Percentiles rank a stretch among this genome's conserved stretches.
Conservation (phyloP, 2,329 filamentous ascomycete species). For the Didymella pinodella region DNA sequence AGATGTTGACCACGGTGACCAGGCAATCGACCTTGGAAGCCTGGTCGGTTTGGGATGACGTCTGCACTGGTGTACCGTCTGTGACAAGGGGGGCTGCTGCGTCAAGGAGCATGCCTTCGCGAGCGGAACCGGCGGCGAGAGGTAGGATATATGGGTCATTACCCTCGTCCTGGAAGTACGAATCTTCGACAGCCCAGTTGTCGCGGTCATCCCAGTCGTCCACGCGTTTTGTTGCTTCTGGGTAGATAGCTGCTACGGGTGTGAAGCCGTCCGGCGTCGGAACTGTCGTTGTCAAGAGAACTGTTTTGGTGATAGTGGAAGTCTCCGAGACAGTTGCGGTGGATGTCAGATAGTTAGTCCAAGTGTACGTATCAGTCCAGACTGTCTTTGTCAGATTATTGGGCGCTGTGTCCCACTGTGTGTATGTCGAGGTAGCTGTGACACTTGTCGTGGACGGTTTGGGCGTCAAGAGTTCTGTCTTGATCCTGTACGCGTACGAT, state of each 20-base stretch:
- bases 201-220: conserved; percentile 14
- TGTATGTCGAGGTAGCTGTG: conserved; percentile 15
- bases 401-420: conserved; percentile 12
- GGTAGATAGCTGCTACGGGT: conserved; percentile 9
- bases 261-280: conserved; percentile 14
- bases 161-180: conserved; percentile 15
- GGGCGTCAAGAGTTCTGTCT: conserved; percentile 18
- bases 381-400: conserved; percentile 19
- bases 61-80: neutral
- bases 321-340: conserved; percentile 10
- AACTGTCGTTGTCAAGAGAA: conserved; percentile 5
- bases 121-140: neutral
- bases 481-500: conserved; percentile 15
- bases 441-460: conserved; percentile 19
- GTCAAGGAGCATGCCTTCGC: neutral
- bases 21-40: conserved; percentile 16
- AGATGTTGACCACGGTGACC: conserved; percentile 16
- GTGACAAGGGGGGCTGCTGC: neutral
- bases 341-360: conserved; percentile 15
- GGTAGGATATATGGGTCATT: neutral
- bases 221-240: conserved; percentile 15
- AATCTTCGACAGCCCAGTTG: conserved; percentile 17
- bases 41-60: neutral
- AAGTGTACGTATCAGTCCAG: conserved; percentile 21
- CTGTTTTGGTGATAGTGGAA: conserved; percentile 10